A percentile compares a stretch with the other conserved stretches of the same genome.
Evolutionary conservation across 2,329 filamentous ascomycete species (phyloP).

Genomic region (Phyllosticta paracitricarpa): DNA sequence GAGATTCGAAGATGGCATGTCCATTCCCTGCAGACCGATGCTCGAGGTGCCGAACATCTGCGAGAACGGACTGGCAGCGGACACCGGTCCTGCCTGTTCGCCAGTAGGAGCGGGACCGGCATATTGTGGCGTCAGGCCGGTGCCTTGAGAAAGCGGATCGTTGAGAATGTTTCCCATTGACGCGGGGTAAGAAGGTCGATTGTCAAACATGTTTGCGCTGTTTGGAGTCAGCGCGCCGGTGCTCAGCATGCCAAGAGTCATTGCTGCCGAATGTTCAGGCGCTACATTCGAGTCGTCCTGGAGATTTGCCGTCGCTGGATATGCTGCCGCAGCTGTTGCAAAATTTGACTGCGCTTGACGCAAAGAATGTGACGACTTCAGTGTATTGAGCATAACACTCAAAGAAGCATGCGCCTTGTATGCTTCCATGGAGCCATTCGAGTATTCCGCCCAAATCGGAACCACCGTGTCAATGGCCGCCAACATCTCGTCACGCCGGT

Average conservation of each 20-base stretch:
- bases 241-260: slow-evolving; percentile 60
- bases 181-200: slow-evolving; percentile 23
- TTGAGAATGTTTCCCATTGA: slow-evolving; percentile 30
- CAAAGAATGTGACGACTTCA: slow-evolving; percentile 44
- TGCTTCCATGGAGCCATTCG: slow-evolving; percentile 75
- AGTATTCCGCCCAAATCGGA: slow-evolving; percentile 69
- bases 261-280: slow-evolving; percentile 55
- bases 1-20: slow-evolving; percentile 44
- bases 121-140: slow-evolving; percentile 24
- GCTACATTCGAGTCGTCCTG: slow-evolving; percentile 46
- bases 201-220: slow-evolving; percentile 31
- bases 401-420: slow-evolving; percentile 76
- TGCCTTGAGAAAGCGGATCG: slow-evolving; percentile 20
- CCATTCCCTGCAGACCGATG: slow-evolving; percentile 41
- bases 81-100: slow-evolving; percentile 26
- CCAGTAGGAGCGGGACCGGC: slow-evolving; percentile 20
- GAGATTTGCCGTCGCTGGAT: slow-evolving; percentile 15
- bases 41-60: slow-evolving; percentile 40
- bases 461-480: slow-evolving; percentile 60
- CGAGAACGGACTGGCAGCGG: slow-evolving; percentile 44
- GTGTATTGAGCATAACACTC: slow-evolving; percentile 74
- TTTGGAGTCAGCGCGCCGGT: slow-evolving; percentile 50
- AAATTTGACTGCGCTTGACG: slow-evolving; percentile 20
- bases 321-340: slow-evolving; percentile 20
- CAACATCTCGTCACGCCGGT: slow-evolving; percentile 62